A percentile compares a stretch with the other conserved stretches of the same genome.
phyloP scores from a whole-genome alignment of 371 early-diverging fungal species.

The Rhizopus microsporus region DNA sequence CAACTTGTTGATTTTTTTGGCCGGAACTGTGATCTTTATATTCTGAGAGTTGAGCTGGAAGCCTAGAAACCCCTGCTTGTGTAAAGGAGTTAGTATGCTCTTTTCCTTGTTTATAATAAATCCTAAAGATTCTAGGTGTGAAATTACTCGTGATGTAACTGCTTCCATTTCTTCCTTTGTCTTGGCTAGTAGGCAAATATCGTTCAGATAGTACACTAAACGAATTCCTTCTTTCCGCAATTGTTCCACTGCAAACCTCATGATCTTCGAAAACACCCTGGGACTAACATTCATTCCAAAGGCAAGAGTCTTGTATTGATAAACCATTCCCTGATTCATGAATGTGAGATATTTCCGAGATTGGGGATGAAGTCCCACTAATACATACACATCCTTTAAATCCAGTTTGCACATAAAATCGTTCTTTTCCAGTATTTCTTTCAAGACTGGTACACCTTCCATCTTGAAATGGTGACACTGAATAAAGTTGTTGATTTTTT shows the following conservation, averaged over 20 bases:
- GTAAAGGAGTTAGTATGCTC: background rate
- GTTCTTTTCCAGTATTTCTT: conserved; percentile 11
- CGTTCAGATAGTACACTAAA: conserved; percentile 11
- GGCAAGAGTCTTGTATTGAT: conserved; percentile 13
- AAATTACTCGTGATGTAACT: background rate
- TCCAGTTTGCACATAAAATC: conserved; percentile 13
- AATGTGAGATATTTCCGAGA: conserved; percentile 8
- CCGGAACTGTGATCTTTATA: conserved; percentile 9
- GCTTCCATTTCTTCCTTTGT: background rate
- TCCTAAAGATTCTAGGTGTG: conserved; percentile 6
- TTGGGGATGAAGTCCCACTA: conserved; percentile 1
- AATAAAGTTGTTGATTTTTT: background rate
- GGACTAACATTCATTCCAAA: conserved; percentile 18
- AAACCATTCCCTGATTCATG: conserved; percentile 1
- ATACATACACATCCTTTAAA: conserved; percentile 16
- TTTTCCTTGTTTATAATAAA: conserved; percentile 7
- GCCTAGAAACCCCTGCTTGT: conserved; percentile 5
- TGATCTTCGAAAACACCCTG: background rate
- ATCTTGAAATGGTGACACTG: conserved; percentile 17
- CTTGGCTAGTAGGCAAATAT: conserved; percentile 6
- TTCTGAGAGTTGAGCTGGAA: conserved; percentile 7
- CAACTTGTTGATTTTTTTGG: conserved; percentile 6
- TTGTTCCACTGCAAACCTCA: conserved; percentile 2
- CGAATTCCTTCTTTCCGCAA: conserved; percentile 1
- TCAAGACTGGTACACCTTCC: conserved; percentile 10